Conservation (phyloP, 1,139 yeast species). For the Scheffersomyces titani region DNA sequence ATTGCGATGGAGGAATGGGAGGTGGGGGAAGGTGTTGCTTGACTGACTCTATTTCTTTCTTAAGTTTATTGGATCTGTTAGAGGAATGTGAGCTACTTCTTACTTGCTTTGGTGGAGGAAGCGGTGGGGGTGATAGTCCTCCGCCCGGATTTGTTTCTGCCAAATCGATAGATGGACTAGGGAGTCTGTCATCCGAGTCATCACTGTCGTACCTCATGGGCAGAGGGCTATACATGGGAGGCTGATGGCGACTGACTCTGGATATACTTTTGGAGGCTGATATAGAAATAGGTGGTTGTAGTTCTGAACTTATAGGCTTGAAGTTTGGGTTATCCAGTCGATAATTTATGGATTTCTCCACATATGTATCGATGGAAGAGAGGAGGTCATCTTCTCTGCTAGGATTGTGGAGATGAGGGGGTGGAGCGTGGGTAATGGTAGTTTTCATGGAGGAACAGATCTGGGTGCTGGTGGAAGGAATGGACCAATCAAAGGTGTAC, state of each 20-base stretch:
- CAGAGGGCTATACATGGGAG: constrained; percentile 14
- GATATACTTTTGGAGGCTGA: neutral
- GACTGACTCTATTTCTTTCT: neutral
- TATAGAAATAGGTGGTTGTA: neutral
- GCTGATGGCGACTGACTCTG: constrained; percentile 7
- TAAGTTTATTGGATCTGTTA: neutral
- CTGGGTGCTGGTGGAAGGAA: no score
- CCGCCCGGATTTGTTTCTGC: constrained; percentile 1
- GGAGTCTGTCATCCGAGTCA: constrained; percentile 11
- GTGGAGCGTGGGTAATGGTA: neutral
- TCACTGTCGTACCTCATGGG: constrained; percentile 4
- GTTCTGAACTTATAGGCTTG: constrained; percentile 15
- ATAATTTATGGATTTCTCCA: constrained; percentile 25
- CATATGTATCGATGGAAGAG: constrained; percentile 20
- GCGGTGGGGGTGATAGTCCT: neutral
- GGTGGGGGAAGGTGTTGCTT: neutral
- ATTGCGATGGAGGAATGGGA: neutral
- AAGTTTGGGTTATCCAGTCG: constrained; percentile 30
- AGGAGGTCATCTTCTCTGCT: constrained; percentile 3
- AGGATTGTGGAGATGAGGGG: neutral
- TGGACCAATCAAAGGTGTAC: neutral
- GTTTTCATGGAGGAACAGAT: neutral
- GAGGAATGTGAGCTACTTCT: neutral
- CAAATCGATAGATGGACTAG: constrained; percentile 15
- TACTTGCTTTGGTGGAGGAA: neutral